A percentile compares a stretch with the other conserved stretches of the same genome.
Conservation (phyloP, 345 rosid species). For the Populus nigra region DNA sequence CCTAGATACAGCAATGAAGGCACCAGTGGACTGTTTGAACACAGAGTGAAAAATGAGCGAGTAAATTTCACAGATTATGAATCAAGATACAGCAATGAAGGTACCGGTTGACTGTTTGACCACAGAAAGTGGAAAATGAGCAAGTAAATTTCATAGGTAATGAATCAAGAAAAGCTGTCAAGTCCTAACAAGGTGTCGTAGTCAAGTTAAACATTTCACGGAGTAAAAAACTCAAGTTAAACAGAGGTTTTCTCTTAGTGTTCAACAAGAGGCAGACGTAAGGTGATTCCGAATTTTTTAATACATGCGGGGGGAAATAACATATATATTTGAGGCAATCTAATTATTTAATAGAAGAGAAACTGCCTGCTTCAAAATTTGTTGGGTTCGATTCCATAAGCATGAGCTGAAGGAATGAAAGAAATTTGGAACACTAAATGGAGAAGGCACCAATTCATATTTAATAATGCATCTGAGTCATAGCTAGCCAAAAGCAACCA, state of each 20-base stretch:
- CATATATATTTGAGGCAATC: neutral
- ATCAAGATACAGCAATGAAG: slow-evolving; percentile 62
- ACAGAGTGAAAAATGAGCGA: neutral
- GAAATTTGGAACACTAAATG: neutral
- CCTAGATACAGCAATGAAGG: slow-evolving; percentile 77
- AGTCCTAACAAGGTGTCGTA: too few relatives aligned
- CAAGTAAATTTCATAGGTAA: neutral
- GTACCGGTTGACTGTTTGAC: slow-evolving; percentile 76
- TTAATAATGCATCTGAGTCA: neutral
- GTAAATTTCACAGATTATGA: neutral
- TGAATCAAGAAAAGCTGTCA: slow-evolving; percentile 19
- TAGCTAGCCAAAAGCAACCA: slow-evolving; percentile 15
- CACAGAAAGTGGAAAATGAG: neutral
- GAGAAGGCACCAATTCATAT: neutral
- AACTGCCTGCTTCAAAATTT: neutral
- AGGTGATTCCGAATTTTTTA: neutral
- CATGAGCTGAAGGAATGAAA: neutral
- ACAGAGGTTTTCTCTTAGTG: neutral
- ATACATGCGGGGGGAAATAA: neutral
- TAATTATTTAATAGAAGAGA: neutral
- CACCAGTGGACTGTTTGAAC: slow-evolving; percentile 75
- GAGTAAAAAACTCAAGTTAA: neutral
- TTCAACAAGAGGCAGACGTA: neutral
- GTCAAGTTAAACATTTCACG: neutral
- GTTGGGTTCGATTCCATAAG: neutral